phyloP scores from a whole-genome alignment of 2,329 filamentous ascomycete species.

The Clarireedia monteithiana region DNA sequence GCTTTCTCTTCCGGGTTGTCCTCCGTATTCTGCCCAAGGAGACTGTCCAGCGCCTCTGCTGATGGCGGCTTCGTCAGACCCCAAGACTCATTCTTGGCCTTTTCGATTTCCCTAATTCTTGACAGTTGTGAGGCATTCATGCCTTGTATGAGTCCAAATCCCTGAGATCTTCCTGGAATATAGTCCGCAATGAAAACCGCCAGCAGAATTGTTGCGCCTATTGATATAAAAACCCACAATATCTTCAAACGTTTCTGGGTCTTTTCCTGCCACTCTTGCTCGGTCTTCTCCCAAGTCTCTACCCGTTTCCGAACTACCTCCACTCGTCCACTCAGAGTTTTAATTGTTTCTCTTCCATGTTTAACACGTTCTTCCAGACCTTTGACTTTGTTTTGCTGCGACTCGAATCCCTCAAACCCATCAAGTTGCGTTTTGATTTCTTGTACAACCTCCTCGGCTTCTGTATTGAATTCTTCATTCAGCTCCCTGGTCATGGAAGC shows the following conservation, averaged over 20 bases:
- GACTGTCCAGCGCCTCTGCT: conserved; percentile 12
- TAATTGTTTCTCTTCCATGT: conserved; percentile 50
- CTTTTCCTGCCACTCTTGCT: conserved; percentile 60
- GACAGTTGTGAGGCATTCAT: conserved; percentile 15
- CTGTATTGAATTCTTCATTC: conserved; percentile 49
- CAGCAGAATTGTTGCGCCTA: conserved; percentile 37
- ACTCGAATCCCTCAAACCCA: conserved; percentile 52
- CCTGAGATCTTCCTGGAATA: conserved; percentile 10
- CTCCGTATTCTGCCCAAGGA: neutral
- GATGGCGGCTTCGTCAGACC: conserved; percentile 10
- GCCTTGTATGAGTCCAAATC: conserved; percentile 8
- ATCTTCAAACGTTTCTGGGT: conserved; percentile 55
- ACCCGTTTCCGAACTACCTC: conserved; percentile 56
- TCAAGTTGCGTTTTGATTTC: conserved; percentile 50
- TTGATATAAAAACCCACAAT: conserved; percentile 53
- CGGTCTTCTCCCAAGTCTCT: conserved; percentile 59
- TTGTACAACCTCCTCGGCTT: conserved; percentile 49
- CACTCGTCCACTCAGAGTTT: conserved; percentile 53
- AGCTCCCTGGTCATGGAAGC: conserved; percentile 51
- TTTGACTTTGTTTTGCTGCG: conserved; percentile 56
- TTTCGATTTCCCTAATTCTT: conserved; percentile 16
- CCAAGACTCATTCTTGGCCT: conserved; percentile 15
- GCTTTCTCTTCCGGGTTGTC: conserved; percentile 11
- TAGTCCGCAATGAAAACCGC: conserved; percentile 33
- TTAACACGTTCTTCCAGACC: conserved; percentile 54